phyloP scores from a whole-genome alignment of 352 stramenopile genomes.

The Pythium oligandrum region DNA sequence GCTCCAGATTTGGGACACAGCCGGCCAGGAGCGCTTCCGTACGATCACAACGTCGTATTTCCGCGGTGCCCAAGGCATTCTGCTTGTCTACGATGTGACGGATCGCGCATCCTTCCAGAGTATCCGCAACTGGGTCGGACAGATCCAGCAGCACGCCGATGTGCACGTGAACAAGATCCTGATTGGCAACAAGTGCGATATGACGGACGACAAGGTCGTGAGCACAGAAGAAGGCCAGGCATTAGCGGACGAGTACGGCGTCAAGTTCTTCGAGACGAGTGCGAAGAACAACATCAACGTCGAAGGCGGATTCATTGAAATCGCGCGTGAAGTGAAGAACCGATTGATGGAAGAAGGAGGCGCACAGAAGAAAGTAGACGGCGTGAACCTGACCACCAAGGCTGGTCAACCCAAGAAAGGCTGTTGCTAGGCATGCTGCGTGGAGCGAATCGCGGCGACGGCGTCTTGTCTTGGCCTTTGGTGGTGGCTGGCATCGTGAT shows the following conservation, averaged over 20 bases:
- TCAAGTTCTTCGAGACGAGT: constrained; percentile 95
- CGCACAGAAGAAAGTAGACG: constrained; percentile 75
- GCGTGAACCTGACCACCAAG: constrained; percentile 79
- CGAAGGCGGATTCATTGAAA: constrained; percentile 87
- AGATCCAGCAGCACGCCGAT: constrained; percentile 98
- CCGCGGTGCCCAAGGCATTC: constrained; percentile 97
- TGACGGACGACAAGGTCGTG: constrained; percentile 96
- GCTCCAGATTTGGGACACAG: constrained; percentile 99
- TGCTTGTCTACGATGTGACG: constrained; percentile 98
- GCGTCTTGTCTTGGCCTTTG: no score
- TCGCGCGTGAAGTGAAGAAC: constrained; percentile 88
- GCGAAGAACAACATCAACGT: constrained; percentile 97
- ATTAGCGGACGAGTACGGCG: constrained; percentile 93
- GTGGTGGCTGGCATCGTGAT: no score
- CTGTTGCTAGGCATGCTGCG: constrained; percentile 58
- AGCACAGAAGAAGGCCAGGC: constrained; percentile 92
- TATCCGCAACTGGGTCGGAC: constrained; percentile 97
- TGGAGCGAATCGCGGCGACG: neutral
- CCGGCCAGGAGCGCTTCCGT: constrained; percentile 98
- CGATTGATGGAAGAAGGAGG: constrained; percentile 85
- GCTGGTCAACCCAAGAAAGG: constrained; percentile 72
- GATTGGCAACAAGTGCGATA: constrained; percentile 99
- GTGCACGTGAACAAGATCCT: constrained; percentile 99
- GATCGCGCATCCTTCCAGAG: constrained; percentile 96
- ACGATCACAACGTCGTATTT: constrained; percentile 99